These are phyloP conservation scores for Apiospora phragmitis DNA, from an alignment of 2,329 filamentous ascomycete genomes.

Conservation along the genomic window DNA sequence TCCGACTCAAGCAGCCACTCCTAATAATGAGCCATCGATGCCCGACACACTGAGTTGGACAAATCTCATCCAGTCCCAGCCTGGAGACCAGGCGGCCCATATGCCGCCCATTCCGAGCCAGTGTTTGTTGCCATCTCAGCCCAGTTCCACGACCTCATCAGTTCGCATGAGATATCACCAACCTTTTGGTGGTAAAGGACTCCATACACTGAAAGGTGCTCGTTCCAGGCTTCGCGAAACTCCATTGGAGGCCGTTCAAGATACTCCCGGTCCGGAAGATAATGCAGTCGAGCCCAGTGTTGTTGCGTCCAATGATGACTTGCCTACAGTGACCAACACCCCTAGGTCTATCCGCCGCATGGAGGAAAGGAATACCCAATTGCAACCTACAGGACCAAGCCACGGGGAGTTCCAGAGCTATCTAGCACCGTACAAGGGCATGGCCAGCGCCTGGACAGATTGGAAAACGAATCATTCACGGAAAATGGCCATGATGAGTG, in stretches of 20 bases:
- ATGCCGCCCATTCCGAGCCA: conserved; percentile 51
- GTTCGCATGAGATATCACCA: conserved; percentile 50
- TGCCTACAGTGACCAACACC: conserved; percentile 32
- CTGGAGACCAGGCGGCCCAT: conserved; percentile 28
- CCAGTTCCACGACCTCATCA: conserved; percentile 53
- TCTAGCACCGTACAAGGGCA: conserved; percentile 59
- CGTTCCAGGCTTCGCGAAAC: conserved; percentile 33
- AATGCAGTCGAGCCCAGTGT: conserved; percentile 20
- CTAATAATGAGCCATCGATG: conserved; percentile 42
- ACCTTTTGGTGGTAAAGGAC: conserved; percentile 57
- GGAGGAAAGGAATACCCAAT: conserved; percentile 23
- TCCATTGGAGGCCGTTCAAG: conserved; percentile 31
- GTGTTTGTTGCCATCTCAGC: conserved; percentile 52
- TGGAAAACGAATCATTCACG: conserved; percentile 72
- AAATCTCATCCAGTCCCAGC: conserved; percentile 41
- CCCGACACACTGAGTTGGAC: conserved; percentile 59
- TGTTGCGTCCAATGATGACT: conserved; percentile 27
- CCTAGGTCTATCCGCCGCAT: conserved; percentile 28
- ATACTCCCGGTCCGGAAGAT: conserved; percentile 21
- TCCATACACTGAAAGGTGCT: conserved; percentile 51
- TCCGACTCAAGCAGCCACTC: conserved; percentile 27
- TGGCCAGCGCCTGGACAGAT: conserved; percentile 63
- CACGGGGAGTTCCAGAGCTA: conserved; percentile 44
- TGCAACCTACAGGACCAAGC: conserved; percentile 24
- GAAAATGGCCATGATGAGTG: conserved; percentile 68